phyloP scores from a whole-genome alignment of 2,329 filamentous ascomycete species.

The Aureobasidium mangrovei region DNA sequence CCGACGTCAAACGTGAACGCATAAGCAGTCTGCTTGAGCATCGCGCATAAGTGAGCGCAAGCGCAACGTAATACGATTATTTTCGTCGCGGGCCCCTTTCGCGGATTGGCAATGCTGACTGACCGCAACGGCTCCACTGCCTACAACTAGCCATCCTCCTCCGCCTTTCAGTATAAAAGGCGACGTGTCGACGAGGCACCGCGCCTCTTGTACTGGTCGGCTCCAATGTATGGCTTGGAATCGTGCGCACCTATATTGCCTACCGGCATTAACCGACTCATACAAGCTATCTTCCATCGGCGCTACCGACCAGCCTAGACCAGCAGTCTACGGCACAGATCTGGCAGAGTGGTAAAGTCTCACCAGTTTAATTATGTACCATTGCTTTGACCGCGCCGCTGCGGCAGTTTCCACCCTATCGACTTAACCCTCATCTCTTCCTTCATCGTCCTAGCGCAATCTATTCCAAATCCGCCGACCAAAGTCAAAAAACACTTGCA shows the following conservation, averaged over 20 bases:
- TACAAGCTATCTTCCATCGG: constrained; percentile 16
- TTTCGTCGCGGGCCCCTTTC: neutral
- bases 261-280: constrained; percentile 16
- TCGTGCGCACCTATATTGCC: constrained; percentile 27
- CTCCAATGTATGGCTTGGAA: constrained; percentile 30
- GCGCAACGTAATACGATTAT: neutral
- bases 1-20: neutral
- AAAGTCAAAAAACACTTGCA: constrained; percentile 14
- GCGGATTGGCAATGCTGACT: neutral
- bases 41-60: neutral
- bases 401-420: constrained; percentile 13
- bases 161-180: neutral
- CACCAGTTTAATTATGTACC: constrained; percentile 11
- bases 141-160: neutral
- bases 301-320: constrained; percentile 22
- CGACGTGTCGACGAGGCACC: neutral
- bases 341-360: constrained; percentile 5
- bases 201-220: constrained; percentile 22
- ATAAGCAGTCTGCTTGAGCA: neutral
- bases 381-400: constrained; percentile 10
- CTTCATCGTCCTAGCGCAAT: constrained; percentile 14
- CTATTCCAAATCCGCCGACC: constrained; percentile 15
- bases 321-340: constrained; percentile 19
- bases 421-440: constrained; percentile 11
- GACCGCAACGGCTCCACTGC: neutral